Evolutionary conservation across 805 yeast genomes (phyloP).

Genomic region (Trichomonascus vanleenenianus): DNA sequence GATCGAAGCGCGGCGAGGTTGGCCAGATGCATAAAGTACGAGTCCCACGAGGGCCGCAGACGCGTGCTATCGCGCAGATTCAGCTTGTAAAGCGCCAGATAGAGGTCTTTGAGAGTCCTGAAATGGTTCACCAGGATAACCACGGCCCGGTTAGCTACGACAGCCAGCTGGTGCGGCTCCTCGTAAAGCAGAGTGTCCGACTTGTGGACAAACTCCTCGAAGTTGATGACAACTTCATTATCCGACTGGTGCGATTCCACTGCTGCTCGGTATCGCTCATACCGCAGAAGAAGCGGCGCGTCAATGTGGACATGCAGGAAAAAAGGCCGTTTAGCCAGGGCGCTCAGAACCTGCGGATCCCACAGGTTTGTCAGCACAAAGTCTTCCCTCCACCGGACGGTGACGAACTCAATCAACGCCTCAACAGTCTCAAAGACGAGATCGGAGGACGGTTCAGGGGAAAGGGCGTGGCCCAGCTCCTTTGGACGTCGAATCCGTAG

Average conservation of each 20-base stretch:
- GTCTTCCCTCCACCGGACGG: slow-evolving; percentile 55
- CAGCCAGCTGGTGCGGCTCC: slow-evolving; percentile 29
- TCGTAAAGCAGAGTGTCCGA: slow-evolving; percentile 29
- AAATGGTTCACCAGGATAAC: slow-evolving; percentile 51
- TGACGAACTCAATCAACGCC: slow-evolving; percentile 51
- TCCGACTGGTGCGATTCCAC: neutral
- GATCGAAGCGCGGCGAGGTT: slow-evolving; percentile 87
- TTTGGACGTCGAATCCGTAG: slow-evolving; percentile 20
- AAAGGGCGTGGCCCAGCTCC: neutral
- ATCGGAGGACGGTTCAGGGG: neutral
- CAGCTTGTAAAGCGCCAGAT: slow-evolving; percentile 33
- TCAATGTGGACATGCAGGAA: slow-evolving; percentile 74
- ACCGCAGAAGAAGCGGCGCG: slow-evolving; percentile 43
- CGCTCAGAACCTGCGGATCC: slow-evolving; percentile 36
- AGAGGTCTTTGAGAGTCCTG: slow-evolving; percentile 31
- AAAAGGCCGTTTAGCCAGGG: slow-evolving; percentile 64
- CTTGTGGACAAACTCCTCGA: slow-evolving; percentile 32
- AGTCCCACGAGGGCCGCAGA: slow-evolving; percentile 90
- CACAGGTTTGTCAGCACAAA: slow-evolving; percentile 51
- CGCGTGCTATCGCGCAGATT: slow-evolving; percentile 47
- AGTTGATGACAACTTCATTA: slow-evolving; percentile 6
- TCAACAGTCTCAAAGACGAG: slow-evolving; percentile 33
- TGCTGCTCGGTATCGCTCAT: slow-evolving; percentile 8
- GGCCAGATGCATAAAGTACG: slow-evolving; percentile 90
- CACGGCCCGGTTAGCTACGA: slow-evolving; percentile 41